Base-by-base conservation (phyloP, 1,139 yeast genomes). In the Suhomyces panamericanus region DNA sequence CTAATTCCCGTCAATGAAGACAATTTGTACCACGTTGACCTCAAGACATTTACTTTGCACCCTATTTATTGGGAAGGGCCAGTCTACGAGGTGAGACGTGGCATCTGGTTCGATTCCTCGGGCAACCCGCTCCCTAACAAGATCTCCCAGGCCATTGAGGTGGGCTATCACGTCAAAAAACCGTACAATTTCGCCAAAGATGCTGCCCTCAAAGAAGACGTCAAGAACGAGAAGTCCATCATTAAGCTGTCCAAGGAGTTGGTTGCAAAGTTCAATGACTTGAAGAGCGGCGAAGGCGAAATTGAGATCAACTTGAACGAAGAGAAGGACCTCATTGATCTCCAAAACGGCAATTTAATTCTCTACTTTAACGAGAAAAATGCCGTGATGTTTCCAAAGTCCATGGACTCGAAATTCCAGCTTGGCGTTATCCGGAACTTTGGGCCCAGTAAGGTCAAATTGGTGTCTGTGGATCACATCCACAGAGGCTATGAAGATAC, bases 41-140 rank as follows among this genome's bases (percentile, higher is more conserved):
- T 91, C 26, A 53, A 61, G 2, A 62, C 67, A 7, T 74, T 81
- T 60, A 75, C 75, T 43, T 63, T 91, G 54, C 53, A 68, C 1
- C 96, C 98, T 0, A 77, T 85, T 0, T 91, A 84, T 61, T 91
- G 98, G 98, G 84, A 81, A 3, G 98, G 98, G 1, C 95, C 97
- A 0, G 68, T 73, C 1, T 93, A 83, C 58, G 93, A 87, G 50
- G 87, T 91, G 1, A 73, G 96, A 32, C 68, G 98, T 41, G 96
- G 96, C 0, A 64, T 82, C 1, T 91, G 99, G 99, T 89, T 88
- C 59, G 69, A 74, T 40, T 62, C 77, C 5, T 79, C 78, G 43
- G 83, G 85, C 3, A 59, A 62, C 6, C 97, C 97, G 0, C 64
- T 89, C 24, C 63, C 75, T 4, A 70, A 69, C 8, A 62, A 66